Base-by-base conservation (phyloP, 192 early-diverging fungal species). In the Coemansia sp. region DNA sequence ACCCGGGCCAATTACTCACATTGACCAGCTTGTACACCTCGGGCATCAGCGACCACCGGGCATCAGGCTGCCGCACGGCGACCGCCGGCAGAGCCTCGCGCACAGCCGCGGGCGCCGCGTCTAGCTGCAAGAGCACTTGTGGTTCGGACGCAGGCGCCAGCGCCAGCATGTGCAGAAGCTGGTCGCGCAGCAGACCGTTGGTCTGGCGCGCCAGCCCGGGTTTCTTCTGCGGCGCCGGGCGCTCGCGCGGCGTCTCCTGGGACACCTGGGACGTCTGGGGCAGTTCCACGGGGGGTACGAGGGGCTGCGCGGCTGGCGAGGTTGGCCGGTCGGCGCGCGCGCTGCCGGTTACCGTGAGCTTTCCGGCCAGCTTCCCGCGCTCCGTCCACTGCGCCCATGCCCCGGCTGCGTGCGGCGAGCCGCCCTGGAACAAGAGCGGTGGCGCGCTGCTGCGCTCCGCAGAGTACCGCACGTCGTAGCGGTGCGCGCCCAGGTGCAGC, bases 1-100 rank as follows among this genome's bases (percentile, higher is more conserved):
- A 84, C 37, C 45, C 68, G 12, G 66, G 68, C 85, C 85, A 86
- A 42, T 69, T 64, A 22, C 78, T 68, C 8, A 86, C 70, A 53
- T 77, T 68, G 25, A 86, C 75, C 27, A 75, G 67, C 42, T 61
- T 69, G 54, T 78, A 86, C 14, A 65, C 57, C 45, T 80, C 80
- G 3, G 75, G 71, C 27, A 46, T 66, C 44, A 86, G 63, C 13
- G 78, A 21, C 74, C 81, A 85, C 27, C 7, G 27, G 4, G 27
- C 27, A 7, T 7, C 27, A n/a, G n/a, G n/a, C n/a, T n/a, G n/a
- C n/a, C n/a, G n/a, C n/a, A n/a, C n/a, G n/a, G n/a, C n/a, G n/a
- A n/a, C n/a, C n/a, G n/a, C n/a, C n/a, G n/a, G n/a, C n/a, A n/a
- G n/a, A n/a, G n/a, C n/a, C n/a, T n/a, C n/a, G n/a, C n/a, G n/a